Evolutionary conservation across 139 green algal species (phyloP), one percentile per base, ranked within the genome.

Genomic region (Chlamydomonas asymmetrica): DNA sequence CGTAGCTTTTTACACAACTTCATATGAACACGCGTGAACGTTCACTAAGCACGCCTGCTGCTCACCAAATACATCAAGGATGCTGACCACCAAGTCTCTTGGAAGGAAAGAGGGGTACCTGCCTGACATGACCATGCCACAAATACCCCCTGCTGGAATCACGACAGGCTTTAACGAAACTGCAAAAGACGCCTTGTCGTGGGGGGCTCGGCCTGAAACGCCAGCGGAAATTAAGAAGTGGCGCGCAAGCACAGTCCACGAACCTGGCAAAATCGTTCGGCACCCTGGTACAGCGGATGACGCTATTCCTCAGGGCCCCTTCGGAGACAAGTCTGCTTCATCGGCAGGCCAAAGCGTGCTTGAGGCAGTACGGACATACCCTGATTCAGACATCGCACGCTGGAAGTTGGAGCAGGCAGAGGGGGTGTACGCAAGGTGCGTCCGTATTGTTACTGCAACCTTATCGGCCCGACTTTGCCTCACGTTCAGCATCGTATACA

Each of bases 371-470:
- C 73, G 72, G 27, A 73, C 48, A 7, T 88, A 88, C 61, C 87
- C 87, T n/a, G 68, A 85, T 18, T 84, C 76, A 2, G 84, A 91
- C 29, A 77, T 92, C 27, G 80, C 63, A 4, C 85, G 84, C 18
- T 94, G 88, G 88, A 76, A 84, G 50, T 64, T 89, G n/a, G 85
- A 92, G 62, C 79, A 77, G 18, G 40, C 66, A 38, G 90, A 94
- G 79, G 76, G 84, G 9, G 69, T 89, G 3, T 94, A 94, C 65
- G 76, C 77, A 3, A 91, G 83, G 87, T 92, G 38, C 40, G 76
- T 52, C 20, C 49, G 20, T 20, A 59, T 59, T 59, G 23, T 59
- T 59, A 20, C 20, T 59, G 49, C n/a, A n/a, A n/a, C n/a, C n/a
- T n/a, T n/a, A n/a, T n/a, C n/a, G n/a, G n/a, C n/a, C n/a, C n/a